Percentiles rank a stretch among this genome's conserved stretches.
phyloP scores from a whole-genome alignment of 2,329 filamentous ascomycete species.

The Domatiomyces globalis region DNA sequence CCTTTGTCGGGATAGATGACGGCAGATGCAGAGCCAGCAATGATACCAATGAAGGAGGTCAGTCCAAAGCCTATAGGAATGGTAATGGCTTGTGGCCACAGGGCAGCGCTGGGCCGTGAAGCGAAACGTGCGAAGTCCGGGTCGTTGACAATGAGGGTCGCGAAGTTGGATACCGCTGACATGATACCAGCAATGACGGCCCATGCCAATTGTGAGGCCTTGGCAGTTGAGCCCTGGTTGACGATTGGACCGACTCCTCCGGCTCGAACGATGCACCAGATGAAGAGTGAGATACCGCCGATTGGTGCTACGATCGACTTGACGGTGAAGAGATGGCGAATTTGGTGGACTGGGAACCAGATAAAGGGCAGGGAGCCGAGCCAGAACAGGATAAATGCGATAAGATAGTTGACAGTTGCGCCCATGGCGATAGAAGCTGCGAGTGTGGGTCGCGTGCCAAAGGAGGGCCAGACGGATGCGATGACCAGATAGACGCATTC shows the following conservation, averaged over 20 bases:
- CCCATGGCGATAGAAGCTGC: constrained; percentile 20
- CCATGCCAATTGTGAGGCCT: constrained; percentile 63
- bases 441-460: constrained; percentile 29
- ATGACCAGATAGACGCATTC: constrained; percentile 24
- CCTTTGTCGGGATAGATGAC: constrained; percentile 22
- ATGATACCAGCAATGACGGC: constrained; percentile 73
- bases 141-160: constrained; percentile 66
- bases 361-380: constrained; percentile 13
- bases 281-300: constrained; percentile 73
- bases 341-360: constrained; percentile 21
- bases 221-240: constrained; percentile 46
- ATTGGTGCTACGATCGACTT: constrained; percentile 74
- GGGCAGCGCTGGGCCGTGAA: constrained; percentile 21
- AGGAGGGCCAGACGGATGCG: constrained; percentile 24
- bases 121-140: constrained; percentile 65
- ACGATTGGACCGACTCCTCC: constrained; percentile 75
- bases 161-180: constrained; percentile 81
- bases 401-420: constrained; percentile 25
- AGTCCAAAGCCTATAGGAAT: constrained; percentile 14
- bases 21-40: constrained; percentile 23
- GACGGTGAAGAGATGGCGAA: constrained; percentile 72
- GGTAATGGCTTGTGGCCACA: constrained; percentile 16
- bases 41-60: constrained; percentile 24
- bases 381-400: constrained; percentile 26
- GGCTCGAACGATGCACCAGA: constrained; percentile 71